Evolutionary conservation across 345 rosid species (phyloP).

Genomic region (Eucalyptus erythrocorys): DNA sequence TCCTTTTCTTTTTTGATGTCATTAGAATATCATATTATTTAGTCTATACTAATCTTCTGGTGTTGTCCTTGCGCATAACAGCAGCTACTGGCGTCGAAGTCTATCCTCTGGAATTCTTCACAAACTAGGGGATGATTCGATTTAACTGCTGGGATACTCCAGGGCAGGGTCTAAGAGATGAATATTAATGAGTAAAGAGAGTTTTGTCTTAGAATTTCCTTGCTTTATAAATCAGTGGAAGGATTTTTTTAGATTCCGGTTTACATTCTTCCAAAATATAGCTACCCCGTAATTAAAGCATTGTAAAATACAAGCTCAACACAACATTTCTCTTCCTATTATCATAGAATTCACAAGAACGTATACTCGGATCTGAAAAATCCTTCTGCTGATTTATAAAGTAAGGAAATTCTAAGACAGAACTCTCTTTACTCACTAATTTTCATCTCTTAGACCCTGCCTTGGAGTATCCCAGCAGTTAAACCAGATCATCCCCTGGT

Average conservation of each 20-base stretch:
- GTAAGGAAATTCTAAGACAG: background rate
- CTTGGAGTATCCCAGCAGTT: too few species aligned
- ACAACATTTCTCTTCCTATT: too few species aligned
- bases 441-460: too few species aligned
- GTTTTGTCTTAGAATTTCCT: background rate
- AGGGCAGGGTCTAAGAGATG: too few species aligned
- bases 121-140: slow-evolving; percentile 70
- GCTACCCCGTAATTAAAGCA: background rate
- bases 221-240: background rate
- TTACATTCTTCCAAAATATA: too few species aligned
- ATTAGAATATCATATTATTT: too few species aligned
- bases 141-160: too few species aligned
- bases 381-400: background rate
- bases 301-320: background rate
- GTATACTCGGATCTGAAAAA: rapidly evolving
- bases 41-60: background rate
- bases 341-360: background rate
- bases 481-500: slow-evolving; percentile 71
- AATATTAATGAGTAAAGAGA: too few species aligned
- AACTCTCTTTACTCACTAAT: too few species aligned
- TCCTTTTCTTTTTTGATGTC: background rate
- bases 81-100: slow-evolving; percentile 93
- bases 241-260: background rate
- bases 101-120: slow-evolving; percentile 78
- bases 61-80: background rate